phyloP scores from a whole-genome alignment of 768 basidiomycete species.

The Lepiota venenata region DNA sequence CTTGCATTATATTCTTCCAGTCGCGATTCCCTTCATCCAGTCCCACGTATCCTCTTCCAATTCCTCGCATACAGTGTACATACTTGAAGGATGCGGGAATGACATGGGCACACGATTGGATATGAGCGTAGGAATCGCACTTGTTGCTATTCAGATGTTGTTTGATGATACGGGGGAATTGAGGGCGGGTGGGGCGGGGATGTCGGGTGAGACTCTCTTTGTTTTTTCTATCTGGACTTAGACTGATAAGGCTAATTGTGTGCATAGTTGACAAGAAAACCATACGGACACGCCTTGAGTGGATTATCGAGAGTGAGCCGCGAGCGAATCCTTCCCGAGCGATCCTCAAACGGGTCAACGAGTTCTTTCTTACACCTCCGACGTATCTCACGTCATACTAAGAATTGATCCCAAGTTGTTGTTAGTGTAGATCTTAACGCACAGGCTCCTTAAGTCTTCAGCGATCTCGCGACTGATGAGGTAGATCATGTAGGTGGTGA shows the following conservation, averaged over 20 bases:
- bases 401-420: too few relatives aligned
- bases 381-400: too few relatives aligned
- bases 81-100: slow-evolving; percentile 19
- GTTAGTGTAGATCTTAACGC: too few relatives aligned
- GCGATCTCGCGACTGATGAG: too few relatives aligned
- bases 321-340: slow-evolving; percentile 80
- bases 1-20: slow-evolving; percentile 13
- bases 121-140: slow-evolving; percentile 56
- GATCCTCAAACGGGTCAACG: slow-evolving; percentile 56
- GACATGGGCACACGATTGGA: slow-evolving; percentile 49
- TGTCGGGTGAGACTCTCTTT: background rate
- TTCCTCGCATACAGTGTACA: slow-evolving; percentile 47
- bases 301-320: slow-evolving; percentile 79
- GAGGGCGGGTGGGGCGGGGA: background rate
- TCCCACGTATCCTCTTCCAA: slow-evolving; percentile 29
- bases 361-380: too few relatives aligned
- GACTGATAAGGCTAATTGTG: background rate
- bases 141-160: slow-evolving; percentile 53
- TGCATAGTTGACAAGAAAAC: slow-evolving; percentile 35
- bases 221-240: background rate
- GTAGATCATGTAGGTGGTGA: too few relatives aligned
- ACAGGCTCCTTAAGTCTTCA: too few relatives aligned
- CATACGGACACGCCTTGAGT: slow-evolving; percentile 76
- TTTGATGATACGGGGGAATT: slow-evolving; percentile 53
- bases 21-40: slow-evolving; percentile 33